Conservation (phyloP, 2,329 filamentous ascomycete species). For the Fusarium brevicatenulatum region DNA sequence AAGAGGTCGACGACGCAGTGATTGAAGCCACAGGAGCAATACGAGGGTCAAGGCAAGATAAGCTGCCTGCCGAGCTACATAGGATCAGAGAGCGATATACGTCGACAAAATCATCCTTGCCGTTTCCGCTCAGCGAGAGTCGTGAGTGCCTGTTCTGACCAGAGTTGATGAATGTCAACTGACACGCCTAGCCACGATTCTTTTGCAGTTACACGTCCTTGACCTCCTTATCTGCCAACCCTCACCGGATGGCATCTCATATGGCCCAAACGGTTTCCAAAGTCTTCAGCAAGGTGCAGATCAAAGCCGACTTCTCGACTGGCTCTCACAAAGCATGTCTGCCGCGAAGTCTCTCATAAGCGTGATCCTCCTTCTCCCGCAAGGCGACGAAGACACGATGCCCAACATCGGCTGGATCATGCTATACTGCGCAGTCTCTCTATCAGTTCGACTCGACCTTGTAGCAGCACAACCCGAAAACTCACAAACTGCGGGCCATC, state of each 20-base stretch:
- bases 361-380: slow-evolving; percentile 42
- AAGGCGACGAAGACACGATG: slow-evolving; percentile 43
- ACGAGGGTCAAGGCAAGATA: background rate
- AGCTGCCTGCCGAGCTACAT: slow-evolving; percentile 32
- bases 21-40: slow-evolving; percentile 14
- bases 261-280: slow-evolving; percentile 43
- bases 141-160: slow-evolving; percentile 31
- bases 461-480: slow-evolving; percentile 43
- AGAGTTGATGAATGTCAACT: background rate
- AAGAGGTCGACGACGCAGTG: slow-evolving; percentile 45
- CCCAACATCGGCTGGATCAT: slow-evolving; percentile 48
- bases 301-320: slow-evolving; percentile 38
- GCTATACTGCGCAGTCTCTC: slow-evolving; percentile 46
- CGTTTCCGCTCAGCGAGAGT: slow-evolving; percentile 46
- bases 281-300: slow-evolving; percentile 25
- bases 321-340: slow-evolving; percentile 46
- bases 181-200: slow-evolving; percentile 36
- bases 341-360: slow-evolving; percentile 46
- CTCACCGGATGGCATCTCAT: slow-evolving; percentile 40
- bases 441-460: slow-evolving; percentile 47
- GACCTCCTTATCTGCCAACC: slow-evolving; percentile 48
- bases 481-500: slow-evolving; percentile 38
- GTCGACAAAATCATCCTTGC: slow-evolving; percentile 38
- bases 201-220: slow-evolving; percentile 43
- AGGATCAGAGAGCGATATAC: slow-evolving; percentile 34